These are phyloP conservation scores for Bolboschoenoplectus hybrid DNA, from an alignment of 202 grass and related monocot genomes.

Conservation along the genomic window DNA sequence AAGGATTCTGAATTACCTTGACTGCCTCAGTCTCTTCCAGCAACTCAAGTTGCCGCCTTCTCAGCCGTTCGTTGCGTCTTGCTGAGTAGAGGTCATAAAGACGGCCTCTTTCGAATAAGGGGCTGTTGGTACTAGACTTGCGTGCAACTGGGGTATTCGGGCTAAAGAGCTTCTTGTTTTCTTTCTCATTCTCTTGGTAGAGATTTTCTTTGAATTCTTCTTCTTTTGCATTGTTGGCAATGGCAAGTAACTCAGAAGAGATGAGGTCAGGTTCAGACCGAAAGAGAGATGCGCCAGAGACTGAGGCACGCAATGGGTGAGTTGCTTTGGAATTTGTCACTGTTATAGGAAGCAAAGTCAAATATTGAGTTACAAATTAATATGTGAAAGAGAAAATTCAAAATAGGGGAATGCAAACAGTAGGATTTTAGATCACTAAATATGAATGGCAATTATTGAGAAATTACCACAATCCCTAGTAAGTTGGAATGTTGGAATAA, in stretches of 20 bases:
- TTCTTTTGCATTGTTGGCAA: slow-evolving; percentile 45
- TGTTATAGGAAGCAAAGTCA: slow-evolving; percentile 16
- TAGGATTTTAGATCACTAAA: neutral
- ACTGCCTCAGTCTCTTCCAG: slow-evolving; percentile 47
- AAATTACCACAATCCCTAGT: neutral
- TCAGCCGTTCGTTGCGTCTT: slow-evolving; percentile 75
- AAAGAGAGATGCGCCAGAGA: slow-evolving; percentile 49
- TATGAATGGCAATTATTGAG: neutral
- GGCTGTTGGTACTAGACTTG: slow-evolving; percentile 37
- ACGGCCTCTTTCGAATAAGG: slow-evolving; percentile 78
- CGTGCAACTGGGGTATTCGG: slow-evolving; percentile 1
- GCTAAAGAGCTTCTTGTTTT: slow-evolving; percentile 3
- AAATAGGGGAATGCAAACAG: neutral
- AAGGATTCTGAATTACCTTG: slow-evolving; percentile 58
- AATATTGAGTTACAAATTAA: slow-evolving; percentile 11
- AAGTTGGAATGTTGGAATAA: neutral
- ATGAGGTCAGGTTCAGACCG: slow-evolving; percentile 37
- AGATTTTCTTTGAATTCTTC: slow-evolving; percentile 26
- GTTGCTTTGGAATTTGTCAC: slow-evolving; percentile 50
- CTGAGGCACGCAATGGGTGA: slow-evolving; percentile 45
- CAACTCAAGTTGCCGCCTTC: slow-evolving; percentile 62
- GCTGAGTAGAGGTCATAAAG: slow-evolving; percentile 85
- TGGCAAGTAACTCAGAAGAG: slow-evolving; percentile 19
- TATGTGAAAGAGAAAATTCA: neutral
- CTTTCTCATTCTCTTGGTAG: slow-evolving; percentile 33